These are phyloP conservation scores for Paecilomyces dactylethromorphus DNA, from an alignment of 2,329 filamentous ascomycete genomes.

Conservation along the genomic window DNA sequence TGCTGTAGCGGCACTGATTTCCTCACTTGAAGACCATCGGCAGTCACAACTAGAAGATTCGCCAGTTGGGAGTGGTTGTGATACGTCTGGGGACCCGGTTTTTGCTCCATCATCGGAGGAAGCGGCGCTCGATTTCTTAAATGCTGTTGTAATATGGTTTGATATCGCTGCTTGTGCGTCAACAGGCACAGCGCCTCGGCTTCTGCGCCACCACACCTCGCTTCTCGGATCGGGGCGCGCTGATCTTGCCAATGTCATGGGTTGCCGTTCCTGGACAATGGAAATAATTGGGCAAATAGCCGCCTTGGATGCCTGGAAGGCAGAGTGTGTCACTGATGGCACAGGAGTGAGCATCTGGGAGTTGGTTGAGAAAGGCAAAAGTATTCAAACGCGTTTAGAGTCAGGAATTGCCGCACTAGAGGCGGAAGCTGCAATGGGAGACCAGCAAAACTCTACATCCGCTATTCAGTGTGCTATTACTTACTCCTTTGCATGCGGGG, in stretches of 20 bases:
- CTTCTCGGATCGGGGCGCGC: slow-evolving; percentile 3
- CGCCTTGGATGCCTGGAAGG: slow-evolving; percentile 4
- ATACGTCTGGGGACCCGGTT: neutral
- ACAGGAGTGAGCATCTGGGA: neutral
- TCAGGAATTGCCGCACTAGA: neutral
- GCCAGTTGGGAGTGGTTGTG: neutral
- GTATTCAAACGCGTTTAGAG: neutral
- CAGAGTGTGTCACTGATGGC: neutral
- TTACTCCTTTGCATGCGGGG: slow-evolving; percentile 4
- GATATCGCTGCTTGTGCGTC: slow-evolving; percentile 9
- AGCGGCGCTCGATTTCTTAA: slow-evolving; percentile 7
- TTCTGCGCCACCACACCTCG: slow-evolving; percentile 1
- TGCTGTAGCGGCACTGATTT: slow-evolving; percentile 7
- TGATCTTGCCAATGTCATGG: slow-evolving; percentile 8
- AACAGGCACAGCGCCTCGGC: slow-evolving; percentile 5
- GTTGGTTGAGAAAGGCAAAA: neutral
- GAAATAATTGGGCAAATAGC: slow-evolving; percentile 8
- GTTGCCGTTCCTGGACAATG: slow-evolving; percentile 10
- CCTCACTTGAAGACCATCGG: neutral
- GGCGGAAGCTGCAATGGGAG: neutral
- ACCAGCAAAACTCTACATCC: neutral
- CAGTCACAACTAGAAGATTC: neutral
- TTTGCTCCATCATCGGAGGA: neutral
- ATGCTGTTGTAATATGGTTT: slow-evolving; percentile 9
- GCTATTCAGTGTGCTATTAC: slow-evolving; percentile 1